Evolutionary conservation across 1,284 basidiomycete genomes (phyloP), one percentile per base, ranked within the genome.

Genomic region (Tranzscheliella williamsii): DNA sequence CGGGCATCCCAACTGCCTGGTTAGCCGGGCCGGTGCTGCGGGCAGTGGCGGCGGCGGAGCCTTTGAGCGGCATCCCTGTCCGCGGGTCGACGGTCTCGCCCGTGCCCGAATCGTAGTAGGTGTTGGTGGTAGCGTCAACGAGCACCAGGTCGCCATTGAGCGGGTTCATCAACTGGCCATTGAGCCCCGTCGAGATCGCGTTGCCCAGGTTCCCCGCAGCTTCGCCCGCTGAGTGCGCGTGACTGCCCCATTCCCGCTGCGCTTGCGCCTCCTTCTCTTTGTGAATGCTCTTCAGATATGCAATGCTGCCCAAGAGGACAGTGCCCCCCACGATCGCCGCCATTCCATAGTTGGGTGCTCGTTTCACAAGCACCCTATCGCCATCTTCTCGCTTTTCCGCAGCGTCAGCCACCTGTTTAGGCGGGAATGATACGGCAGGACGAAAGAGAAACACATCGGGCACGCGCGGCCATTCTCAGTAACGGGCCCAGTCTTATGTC

Each of bases 101-200:
- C 1, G 60, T 46, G 2, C 45, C 39, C 17, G 53, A 45, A 33
- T 63, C 60, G 42, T 63, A 63, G 37, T 52, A 52, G 13, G 17
- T 9, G 18, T 32, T 27, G 2, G 49, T 46, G 37, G 24, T 53
- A 4, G 44, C 30, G 21, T 63, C 60, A 2, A 63, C 45, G 7
- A 56, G 32, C 24, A 63, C 33, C 2, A 56, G 37, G 22, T 42
- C 32, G 22, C 60, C 60, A 2, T 48, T 49, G 27, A 56, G 31
- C 5, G 60, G 60, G 32, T 63, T 63, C 45, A 63, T 52, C 1
- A 63, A 46, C 37, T 56, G 53, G 1, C 60, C 60, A 24, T 45
- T 48, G 18, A 42, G 38, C 4, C 60, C 60, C 6, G 53, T 56
- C 22, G 12, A 24, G 36, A 63, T 56, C n/a, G 53, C 48, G 13